Percentiles rank a stretch among this genome's conserved stretches.
These are phyloP conservation scores for Zostera marina DNA, from an alignment of 116 monocot genomes.

Conservation along the genomic window DNA sequence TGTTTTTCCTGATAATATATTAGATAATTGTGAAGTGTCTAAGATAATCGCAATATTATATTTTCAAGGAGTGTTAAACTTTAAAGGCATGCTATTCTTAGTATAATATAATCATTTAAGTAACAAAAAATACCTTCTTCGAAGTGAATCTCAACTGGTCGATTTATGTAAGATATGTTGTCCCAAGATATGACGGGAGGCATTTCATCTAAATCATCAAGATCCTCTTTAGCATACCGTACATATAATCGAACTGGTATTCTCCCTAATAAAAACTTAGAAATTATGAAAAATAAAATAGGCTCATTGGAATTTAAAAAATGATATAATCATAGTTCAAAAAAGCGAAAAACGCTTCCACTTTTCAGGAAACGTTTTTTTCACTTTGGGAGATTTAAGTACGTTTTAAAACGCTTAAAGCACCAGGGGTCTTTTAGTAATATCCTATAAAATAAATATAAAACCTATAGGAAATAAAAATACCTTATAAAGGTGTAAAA, in stretches of 20 bases:
- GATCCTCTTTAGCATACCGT: conserved; percentile 28
- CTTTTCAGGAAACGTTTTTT: too few species aligned
- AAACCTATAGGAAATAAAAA: too few species aligned
- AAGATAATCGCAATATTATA: background rate
- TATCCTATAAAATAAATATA: too few species aligned
- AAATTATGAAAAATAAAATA: conserved; percentile 6
- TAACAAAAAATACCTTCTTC: conserved; percentile 16
- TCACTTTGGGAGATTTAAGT: too few species aligned
- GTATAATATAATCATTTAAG: background rate
- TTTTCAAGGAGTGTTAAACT: background rate
- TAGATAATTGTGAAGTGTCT: too few species aligned
- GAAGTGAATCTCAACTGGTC: conserved; percentile 58
- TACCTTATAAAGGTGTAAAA: too few species aligned
- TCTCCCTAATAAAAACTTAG: conserved; percentile 46
- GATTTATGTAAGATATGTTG: conserved; percentile 59
- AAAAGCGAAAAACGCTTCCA: too few species aligned
- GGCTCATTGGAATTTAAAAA: background rate
- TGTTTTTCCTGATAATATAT: too few species aligned
- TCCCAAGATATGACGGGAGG: conserved; percentile 49
- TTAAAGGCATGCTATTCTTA: background rate
- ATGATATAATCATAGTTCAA: too few species aligned
- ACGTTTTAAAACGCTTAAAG: too few species aligned
- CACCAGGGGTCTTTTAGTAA: too few species aligned
- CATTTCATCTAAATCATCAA: conserved; percentile 51
- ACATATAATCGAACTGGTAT: conserved; percentile 79